Evolutionary conservation across 108 stramenopile genomes (phyloP), one percentile per base, ranked within the genome.

Genomic region (Mediolabrus comicus): DNA sequence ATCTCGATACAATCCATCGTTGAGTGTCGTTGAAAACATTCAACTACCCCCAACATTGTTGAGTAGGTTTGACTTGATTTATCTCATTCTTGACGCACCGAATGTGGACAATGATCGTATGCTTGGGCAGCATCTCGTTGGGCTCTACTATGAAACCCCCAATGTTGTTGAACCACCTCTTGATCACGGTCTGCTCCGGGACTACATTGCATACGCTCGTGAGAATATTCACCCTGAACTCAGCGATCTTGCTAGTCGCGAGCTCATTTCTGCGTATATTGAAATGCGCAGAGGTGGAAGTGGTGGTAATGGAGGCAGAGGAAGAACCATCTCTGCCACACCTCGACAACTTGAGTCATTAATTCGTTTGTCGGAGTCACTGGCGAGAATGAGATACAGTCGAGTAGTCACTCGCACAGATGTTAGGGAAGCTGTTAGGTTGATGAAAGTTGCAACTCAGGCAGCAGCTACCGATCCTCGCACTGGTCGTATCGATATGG

Each of bases 401-500:
- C 29, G 53, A 9, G 71, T 71, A 2, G 98, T 98, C 30, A 81
- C 84, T 4, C 64, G 86, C 27, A 79, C 73, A 8, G 96, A 99
- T 77, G 97, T 97, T 11, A 61, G 62, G 43, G 98, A 99, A 80
- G 97, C 98, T 10, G 86, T 96, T 6, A 82, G 99, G 17, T 83
- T 99, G 38, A 94, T 98, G 94, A 84, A 88, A 59, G 98, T 98
- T 25, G 98, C 98, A 16, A 99, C 99, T 2, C 96, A 97, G 66
- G 79, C 95, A 51, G 95, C 97, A 2, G 98, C 98, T 16, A 98
- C 97, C 6, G 99, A 99, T 84, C 98, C 98, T 25, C 58, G 95
- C 22, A 99, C 99, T 0, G 99, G 99, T 26, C 78, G 91, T 6
- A 98, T 99, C 69, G 98, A 99, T 73, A 98, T 99, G 98, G 99